These are phyloP conservation scores for Tylopilus vinaceipallidus DNA, from an alignment of 768 basidiomycete species.

Conservation along the genomic window DNA sequence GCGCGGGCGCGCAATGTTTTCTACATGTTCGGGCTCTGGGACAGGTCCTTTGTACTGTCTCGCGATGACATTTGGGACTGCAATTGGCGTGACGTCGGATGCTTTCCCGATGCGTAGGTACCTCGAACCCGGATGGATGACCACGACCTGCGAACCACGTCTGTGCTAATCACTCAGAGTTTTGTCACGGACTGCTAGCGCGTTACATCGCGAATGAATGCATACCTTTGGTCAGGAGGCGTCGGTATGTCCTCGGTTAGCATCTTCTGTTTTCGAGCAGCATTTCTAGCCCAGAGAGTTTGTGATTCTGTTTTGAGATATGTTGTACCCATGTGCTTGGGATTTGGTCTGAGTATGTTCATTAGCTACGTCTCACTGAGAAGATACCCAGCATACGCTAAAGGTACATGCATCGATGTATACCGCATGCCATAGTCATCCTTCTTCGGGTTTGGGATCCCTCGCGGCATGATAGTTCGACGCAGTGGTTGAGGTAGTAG, in stretches of 20 bases:
- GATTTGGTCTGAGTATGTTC: slow-evolving; percentile 55
- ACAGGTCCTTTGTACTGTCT: slow-evolving; percentile 52
- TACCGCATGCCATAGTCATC: slow-evolving; percentile 83
- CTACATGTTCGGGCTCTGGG: slow-evolving; percentile 42
- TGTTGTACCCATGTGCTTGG: slow-evolving; percentile 73
- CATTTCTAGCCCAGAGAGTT: slow-evolving; percentile 71
- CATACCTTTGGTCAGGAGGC: slow-evolving; percentile 48
- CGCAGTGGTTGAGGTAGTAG: not conserved
- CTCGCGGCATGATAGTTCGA: slow-evolving; percentile 64
- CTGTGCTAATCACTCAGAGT: slow-evolving; percentile 40
- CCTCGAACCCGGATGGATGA: slow-evolving; percentile 79
- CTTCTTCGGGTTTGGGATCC: slow-evolving; percentile 74
- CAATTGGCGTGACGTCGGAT: slow-evolving; percentile 69
- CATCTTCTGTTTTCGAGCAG: slow-evolving; percentile 49
- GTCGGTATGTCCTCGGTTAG: slow-evolving; percentile 37
- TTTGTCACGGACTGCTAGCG: slow-evolving; percentile 17
- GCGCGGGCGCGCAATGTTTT: slow-evolving; percentile 56
- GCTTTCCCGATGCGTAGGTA: slow-evolving; percentile 72
- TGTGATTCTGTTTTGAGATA: slow-evolving; percentile 80
- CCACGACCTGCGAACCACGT: slow-evolving; percentile 75
- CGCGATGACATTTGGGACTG: slow-evolving; percentile 71
- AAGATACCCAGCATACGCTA: slow-evolving; percentile 48
- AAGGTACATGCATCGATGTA: slow-evolving; percentile 78
- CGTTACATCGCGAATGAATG: slow-evolving; percentile 4
- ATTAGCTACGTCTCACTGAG: slow-evolving; percentile 12